A percentile compares a stretch with the other conserved stretches of the same genome.
These are phyloP conservation scores for Psilocybe mexicana DNA, from an alignment of 1,284 basidiomycete genomes.

Conservation along the genomic window DNA sequence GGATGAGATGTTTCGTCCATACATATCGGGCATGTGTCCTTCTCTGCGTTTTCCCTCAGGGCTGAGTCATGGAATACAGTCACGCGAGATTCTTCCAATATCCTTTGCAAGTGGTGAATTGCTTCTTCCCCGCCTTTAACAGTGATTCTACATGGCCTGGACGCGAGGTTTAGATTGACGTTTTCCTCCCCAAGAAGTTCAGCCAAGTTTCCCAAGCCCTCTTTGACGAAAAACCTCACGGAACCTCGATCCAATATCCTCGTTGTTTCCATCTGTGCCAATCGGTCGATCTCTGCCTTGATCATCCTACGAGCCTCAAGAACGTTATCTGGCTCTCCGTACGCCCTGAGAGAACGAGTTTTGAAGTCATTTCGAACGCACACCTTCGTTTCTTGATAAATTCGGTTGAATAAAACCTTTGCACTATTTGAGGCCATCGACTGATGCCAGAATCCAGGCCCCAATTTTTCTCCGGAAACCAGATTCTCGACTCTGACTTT, in stretches of 20 bases:
- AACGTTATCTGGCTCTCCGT: slow-evolving; percentile 37
- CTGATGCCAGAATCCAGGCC: slow-evolving; percentile 46
- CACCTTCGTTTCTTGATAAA: slow-evolving; percentile 38
- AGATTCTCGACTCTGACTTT: slow-evolving; percentile 61
- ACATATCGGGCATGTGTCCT: slow-evolving; percentile 51
- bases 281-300: slow-evolving; percentile 41
- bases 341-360: slow-evolving; percentile 40
- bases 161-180: slow-evolving; percentile 40
- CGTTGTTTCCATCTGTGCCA: slow-evolving; percentile 42
- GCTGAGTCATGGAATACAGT: slow-evolving; percentile 16
- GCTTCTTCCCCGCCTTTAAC: slow-evolving; percentile 53
- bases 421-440: slow-evolving; percentile 32
- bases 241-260: slow-evolving; percentile 26
- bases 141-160: slow-evolving; percentile 37
- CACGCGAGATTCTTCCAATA: slow-evolving; percentile 41
- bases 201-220: slow-evolving; percentile 45
- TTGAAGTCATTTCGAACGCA: slow-evolving; percentile 46
- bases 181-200: slow-evolving; percentile 52
- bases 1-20: slow-evolving; percentile 45
- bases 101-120: slow-evolving; percentile 39
- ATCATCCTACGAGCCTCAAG: slow-evolving; percentile 42
- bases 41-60: slow-evolving; percentile 14
- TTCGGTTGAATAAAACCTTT: slow-evolving; percentile 34
- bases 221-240: slow-evolving; percentile 49
- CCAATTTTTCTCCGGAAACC: slow-evolving; percentile 48